Base-by-base conservation (phyloP, 2,329 filamentous ascomycete species). In the Tolypocladium guangdongense region DNA sequence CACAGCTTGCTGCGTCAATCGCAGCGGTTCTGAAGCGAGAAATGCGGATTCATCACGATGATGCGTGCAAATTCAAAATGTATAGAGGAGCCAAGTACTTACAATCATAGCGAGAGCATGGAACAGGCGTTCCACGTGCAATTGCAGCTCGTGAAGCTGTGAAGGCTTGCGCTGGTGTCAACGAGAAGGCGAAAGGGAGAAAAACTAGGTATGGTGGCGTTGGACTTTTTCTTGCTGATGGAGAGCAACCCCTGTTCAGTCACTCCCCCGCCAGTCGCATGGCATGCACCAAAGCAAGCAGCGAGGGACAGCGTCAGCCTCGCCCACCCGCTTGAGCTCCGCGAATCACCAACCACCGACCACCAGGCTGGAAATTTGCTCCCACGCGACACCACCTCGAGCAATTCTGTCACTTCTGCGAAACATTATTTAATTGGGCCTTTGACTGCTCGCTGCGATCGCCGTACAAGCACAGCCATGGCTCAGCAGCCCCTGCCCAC, bases 401-500 rank as follows among this genome's bases (percentile, higher is more conserved):
- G 43, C 43, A 32, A 20, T 16, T 30, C 16, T 16, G 18, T 45
- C 41, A 30, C 16, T 7, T 32, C 8, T 27, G 32, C 43, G 43
- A 32, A 16, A 46, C 27, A 32, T 46, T 27, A 20, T 33, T 47
- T 16, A 30, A 32, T n/a, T 18, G 43, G 27, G 27, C 16, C 16
- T 37, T 46, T 30, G 53, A 45, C 39, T 16, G 32, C 37, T 18
- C 46, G 49, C 47, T 52, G 53, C 52, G 52, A 52, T 16, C 39
- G 20, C 36, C 38, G 50, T 45, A 33, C 46, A 51, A 50, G 35
- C 50, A 32, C 54, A 57, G 69, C 35, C 57, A 82, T 82, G 80
- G 75, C 79, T 55, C 73, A 78, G 58, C 78, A 82, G 68, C 76
- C 77, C 55, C 65, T 83, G 59, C 74, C 74, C 47, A 76, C 79